These are phyloP conservation scores for Tylopilus sp. DNA, from an alignment of 1,284 basidiomycete species.

Conservation along the genomic window DNA sequence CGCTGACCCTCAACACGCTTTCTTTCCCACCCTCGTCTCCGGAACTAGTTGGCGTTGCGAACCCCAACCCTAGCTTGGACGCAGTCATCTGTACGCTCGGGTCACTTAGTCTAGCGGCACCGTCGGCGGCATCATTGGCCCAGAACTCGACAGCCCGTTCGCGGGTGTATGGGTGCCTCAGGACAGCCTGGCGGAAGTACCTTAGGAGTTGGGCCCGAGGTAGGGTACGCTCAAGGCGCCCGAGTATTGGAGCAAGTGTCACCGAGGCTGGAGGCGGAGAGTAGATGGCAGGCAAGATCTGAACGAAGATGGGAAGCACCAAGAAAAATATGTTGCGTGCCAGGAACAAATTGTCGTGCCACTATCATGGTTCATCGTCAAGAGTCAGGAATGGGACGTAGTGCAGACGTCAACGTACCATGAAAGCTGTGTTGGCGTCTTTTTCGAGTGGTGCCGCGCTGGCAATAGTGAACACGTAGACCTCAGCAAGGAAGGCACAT, in stretches of 20 bases:
- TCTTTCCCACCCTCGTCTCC: constrained; percentile 40
- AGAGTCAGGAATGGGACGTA: background rate
- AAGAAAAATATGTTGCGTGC: constrained; percentile 65
- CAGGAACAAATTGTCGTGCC: constrained; percentile 66
- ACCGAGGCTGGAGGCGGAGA: constrained; percentile 29
- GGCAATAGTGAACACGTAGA: constrained; percentile 58
- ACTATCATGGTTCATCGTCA: constrained; percentile 50
- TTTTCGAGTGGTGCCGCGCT: constrained; percentile 55
- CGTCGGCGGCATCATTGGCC: constrained; percentile 59
- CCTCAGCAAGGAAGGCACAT: constrained; percentile 57
- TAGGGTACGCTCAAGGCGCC: constrained; percentile 51
- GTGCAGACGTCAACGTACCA: constrained; percentile 54
- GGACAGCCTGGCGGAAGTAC: constrained; percentile 59
- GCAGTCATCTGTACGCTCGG: constrained; percentile 58
- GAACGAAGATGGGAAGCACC: constrained; percentile 59
- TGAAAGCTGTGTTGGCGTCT: constrained; percentile 50
- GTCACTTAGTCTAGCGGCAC: constrained; percentile 55
- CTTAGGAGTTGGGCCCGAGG: constrained; percentile 59
- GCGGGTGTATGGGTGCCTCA: constrained; percentile 59
- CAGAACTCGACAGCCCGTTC: constrained; percentile 60
- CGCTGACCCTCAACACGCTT: constrained; percentile 46
- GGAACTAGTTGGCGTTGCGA: constrained; percentile 41
- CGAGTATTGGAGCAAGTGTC: constrained; percentile 36
- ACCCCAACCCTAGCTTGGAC: constrained; percentile 55
- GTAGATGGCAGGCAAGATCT: constrained; percentile 49